Conservation (phyloP, 2,329 filamentous ascomycete genomes). For the Orbilia quercus region DNA sequence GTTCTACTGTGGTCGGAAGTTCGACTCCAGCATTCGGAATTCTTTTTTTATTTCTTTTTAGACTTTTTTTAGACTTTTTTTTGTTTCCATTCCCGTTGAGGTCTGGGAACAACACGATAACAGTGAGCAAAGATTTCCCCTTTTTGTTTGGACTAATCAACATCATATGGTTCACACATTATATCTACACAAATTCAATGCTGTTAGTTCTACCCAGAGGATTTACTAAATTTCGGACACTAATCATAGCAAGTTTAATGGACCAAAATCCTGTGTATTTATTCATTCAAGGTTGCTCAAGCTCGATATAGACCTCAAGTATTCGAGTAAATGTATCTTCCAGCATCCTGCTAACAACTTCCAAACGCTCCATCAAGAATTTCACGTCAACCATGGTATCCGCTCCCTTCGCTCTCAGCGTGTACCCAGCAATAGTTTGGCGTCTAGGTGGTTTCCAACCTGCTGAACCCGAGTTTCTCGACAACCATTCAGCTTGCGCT, state of each 20-base stretch:
- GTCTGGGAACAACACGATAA: too few species aligned
- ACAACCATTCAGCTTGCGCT: conserved; percentile 77
- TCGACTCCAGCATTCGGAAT: conserved; percentile 38
- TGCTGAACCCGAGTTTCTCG: conserved; percentile 66
- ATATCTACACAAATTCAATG: too few species aligned
- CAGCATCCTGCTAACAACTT: conserved; percentile 16
- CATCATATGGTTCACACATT: too few species aligned
- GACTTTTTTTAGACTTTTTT: conserved; percentile 10
- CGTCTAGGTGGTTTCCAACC: conserved; percentile 49
- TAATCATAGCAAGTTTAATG: too few species aligned
- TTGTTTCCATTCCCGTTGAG: too few species aligned
- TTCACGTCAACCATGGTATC: background rate
- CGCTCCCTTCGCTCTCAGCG: conserved; percentile 16
- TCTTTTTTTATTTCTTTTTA: background rate
- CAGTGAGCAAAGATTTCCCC: too few species aligned
- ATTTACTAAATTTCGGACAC: too few species aligned
- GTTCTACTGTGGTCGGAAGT: conserved; percentile 38
- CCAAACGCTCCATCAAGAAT: conserved; percentile 7
- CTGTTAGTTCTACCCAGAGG: too few species aligned
- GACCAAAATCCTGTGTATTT: too few species aligned
- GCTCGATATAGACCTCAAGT: conserved; percentile 39
- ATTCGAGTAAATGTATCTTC: conserved; percentile 24
- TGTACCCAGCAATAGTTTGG: conserved; percentile 45
- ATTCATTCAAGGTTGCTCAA: background rate
- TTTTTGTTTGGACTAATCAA: too few species aligned